Evolutionary conservation across 2,329 filamentous ascomycete genomes (phyloP).

Genomic region (Graphilbum sp.): DNA sequence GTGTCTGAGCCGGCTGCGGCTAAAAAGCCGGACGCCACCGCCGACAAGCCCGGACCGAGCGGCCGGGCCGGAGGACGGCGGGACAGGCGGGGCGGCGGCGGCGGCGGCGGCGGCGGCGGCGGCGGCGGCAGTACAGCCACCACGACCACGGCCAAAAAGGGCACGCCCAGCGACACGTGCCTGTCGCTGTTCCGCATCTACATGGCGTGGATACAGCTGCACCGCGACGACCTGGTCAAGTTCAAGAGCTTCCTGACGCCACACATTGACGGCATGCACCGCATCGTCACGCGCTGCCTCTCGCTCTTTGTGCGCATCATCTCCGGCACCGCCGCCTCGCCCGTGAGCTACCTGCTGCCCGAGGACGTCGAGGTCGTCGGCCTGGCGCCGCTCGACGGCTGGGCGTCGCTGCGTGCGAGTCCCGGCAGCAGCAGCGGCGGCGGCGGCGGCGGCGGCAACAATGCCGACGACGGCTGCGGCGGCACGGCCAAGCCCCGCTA

Average conservation of each 20-base stretch:
- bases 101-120: too few species aligned
- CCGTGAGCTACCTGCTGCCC: conserved; percentile 30
- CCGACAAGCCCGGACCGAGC: too few species aligned
- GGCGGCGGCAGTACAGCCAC: too few species aligned
- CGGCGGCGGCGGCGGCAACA: neutral
- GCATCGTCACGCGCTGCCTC: conserved; percentile 27
- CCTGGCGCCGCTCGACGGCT: conserved; percentile 21
- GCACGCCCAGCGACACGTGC: conserved; percentile 18
- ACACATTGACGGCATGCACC: conserved; percentile 28
- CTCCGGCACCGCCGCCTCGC: conserved; percentile 19
- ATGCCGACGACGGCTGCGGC: neutral
- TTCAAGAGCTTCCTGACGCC: conserved; percentile 27
- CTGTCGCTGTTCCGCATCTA: conserved; percentile 36
- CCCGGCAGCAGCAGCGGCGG: neutral
- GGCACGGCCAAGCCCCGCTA: conserved; percentile 6
- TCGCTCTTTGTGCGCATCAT: conserved; percentile 32
- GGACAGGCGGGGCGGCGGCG: too few species aligned
- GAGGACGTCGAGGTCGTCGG: conserved; percentile 34
- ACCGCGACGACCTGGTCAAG: conserved; percentile 27
- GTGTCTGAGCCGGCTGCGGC: too few species aligned
- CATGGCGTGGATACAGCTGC: conserved; percentile 34
- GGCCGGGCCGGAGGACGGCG: too few species aligned
- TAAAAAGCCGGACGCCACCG: too few species aligned
- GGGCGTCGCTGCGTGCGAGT: conserved; percentile 5
- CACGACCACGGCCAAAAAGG: neutral